Evolutionary conservation across 2,329 filamentous ascomycete species (phyloP).

Genomic region (Pseudogymnoascus destructans): DNA sequence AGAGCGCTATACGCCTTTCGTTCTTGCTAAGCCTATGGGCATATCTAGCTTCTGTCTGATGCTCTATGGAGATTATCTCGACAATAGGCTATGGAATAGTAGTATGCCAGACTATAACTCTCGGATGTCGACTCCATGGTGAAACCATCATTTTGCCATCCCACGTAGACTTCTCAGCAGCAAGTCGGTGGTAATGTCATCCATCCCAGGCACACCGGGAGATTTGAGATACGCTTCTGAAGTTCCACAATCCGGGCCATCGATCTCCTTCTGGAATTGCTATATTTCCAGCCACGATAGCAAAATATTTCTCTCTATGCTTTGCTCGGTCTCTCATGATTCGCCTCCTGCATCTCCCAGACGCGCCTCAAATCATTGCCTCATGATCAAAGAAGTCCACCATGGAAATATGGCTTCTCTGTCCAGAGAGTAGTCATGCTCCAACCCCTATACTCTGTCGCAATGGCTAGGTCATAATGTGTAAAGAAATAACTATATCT

Average conservation of each 20-base stretch:
- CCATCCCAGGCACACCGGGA: neutral
- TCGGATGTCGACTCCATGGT: slow-evolving; percentile 11
- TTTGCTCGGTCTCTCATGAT: neutral
- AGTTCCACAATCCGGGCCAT: neutral
- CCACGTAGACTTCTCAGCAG: slow-evolving; percentile 1
- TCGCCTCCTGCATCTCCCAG: neutral
- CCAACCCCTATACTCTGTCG: neutral
- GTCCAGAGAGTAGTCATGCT: neutral
- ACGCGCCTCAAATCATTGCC: slow-evolving; percentile 1
- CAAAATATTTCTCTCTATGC: neutral
- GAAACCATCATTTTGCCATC: slow-evolving; percentile 3
- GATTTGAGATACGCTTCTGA: neutral
- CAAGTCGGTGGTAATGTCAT: neutral
- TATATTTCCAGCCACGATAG: neutral
- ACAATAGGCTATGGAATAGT: slow-evolving; percentile 46
- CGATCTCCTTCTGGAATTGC: neutral
- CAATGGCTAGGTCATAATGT: slow-evolving; percentile 9
- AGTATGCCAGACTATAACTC: slow-evolving; percentile 26
- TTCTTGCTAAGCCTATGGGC: slow-evolving; percentile 37
- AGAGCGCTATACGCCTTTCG: slow-evolving; percentile 44
- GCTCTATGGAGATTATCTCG: slow-evolving; percentile 58
- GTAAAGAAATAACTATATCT: slow-evolving; percentile 34
- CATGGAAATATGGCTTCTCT: neutral
- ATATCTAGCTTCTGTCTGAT: slow-evolving; percentile 27
- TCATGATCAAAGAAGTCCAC: neutral